These are phyloP conservation scores for Pythium plurisporium DNA, from an alignment of 352 stramenopile genomes.

Conservation along the genomic window DNA sequence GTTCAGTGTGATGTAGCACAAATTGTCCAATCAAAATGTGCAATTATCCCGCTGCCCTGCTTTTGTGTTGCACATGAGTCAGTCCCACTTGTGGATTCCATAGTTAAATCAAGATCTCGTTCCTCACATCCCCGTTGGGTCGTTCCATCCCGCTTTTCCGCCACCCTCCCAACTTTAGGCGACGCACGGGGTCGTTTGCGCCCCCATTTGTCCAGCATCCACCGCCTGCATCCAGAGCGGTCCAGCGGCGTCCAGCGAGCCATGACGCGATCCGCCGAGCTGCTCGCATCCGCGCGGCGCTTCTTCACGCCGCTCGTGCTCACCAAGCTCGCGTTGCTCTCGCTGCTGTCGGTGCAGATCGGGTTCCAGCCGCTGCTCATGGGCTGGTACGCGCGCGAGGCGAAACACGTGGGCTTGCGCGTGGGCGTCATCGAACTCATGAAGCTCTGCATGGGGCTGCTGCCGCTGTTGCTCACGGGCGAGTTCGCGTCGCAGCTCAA, in stretches of 20 bases:
- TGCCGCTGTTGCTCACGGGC: conserved; percentile 51
- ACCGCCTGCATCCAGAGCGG: not conserved
- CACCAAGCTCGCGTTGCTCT: conserved; percentile 54
- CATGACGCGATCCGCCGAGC: not conserved
- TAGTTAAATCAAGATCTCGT: too few species aligned
- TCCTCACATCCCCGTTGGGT: too few species aligned
- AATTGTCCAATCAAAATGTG: too few species aligned
- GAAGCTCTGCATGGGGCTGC: conserved; percentile 61
- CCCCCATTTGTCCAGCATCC: not conserved
- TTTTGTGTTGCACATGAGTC: too few species aligned
- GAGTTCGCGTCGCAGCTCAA: conserved; percentile 51
- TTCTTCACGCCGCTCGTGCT: conserved; percentile 37
- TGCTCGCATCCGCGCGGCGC: conserved; percentile 6
- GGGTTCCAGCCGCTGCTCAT: conserved; percentile 77
- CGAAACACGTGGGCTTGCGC: conserved; percentile 55
- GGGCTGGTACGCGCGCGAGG: conserved; percentile 60
- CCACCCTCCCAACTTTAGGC: not conserved
- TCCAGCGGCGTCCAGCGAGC: not conserved
- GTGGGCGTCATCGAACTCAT: conserved; percentile 73
- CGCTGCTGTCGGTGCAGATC: conserved; percentile 67
- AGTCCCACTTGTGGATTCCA: too few species aligned
- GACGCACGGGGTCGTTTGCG: not conserved
- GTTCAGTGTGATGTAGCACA: too few species aligned
- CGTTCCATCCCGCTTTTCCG: too few species aligned
- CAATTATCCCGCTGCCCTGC: too few species aligned